A percentile compares a stretch with the other conserved stretches of the same genome.
phyloP scores from a whole-genome alignment of 805 yeast genomes.

The Cyberlindnera petersonii region DNA sequence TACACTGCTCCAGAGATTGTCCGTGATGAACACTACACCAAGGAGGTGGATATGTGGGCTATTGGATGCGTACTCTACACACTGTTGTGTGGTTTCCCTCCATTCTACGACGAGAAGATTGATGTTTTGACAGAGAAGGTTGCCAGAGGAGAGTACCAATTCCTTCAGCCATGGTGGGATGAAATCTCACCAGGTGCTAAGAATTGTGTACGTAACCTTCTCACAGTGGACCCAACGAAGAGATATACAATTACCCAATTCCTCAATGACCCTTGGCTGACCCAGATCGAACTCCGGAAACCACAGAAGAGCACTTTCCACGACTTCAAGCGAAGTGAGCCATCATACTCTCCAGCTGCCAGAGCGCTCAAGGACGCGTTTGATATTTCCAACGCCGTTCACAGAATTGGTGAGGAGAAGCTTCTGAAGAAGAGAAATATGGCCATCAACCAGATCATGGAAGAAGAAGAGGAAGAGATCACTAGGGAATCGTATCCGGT shows the following conservation, averaged over 20 bases:
- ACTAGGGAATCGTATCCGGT: constrained; percentile 7
- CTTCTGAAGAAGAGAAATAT: constrained; percentile 14
- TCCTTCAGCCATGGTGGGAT: constrained; percentile 85
- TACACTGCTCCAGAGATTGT: constrained; percentile 99
- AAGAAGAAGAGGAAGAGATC: constrained; percentile 27
- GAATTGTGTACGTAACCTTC: constrained; percentile 57
- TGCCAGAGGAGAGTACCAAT: constrained; percentile 67
- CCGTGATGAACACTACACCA: constrained; percentile 85
- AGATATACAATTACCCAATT: constrained; percentile 68
- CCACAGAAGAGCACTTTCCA: constrained; percentile 19
- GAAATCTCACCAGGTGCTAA: constrained; percentile 72
- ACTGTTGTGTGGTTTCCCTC: constrained; percentile 88
- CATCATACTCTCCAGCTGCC: constrained; percentile 63
- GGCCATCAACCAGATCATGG: constrained; percentile 15
- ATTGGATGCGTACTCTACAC: constrained; percentile 95
- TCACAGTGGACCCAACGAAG: constrained; percentile 64
- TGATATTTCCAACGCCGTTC: constrained; percentile 82
- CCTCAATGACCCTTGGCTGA: constrained; percentile 68
- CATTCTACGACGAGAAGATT: constrained; percentile 64
- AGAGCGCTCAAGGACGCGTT: constrained; percentile 82
- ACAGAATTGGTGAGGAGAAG: constrained; percentile 42
- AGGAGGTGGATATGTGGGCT: constrained; percentile 98
- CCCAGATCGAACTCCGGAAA: constrained; percentile 23
- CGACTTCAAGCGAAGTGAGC: constrained; percentile 26
- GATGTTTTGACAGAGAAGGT: constrained; percentile 67